Evolutionary conservation across 108 stramenopile species (phyloP), one percentile per base, ranked within the genome.

Genomic region (Skeletonema grethae): DNA sequence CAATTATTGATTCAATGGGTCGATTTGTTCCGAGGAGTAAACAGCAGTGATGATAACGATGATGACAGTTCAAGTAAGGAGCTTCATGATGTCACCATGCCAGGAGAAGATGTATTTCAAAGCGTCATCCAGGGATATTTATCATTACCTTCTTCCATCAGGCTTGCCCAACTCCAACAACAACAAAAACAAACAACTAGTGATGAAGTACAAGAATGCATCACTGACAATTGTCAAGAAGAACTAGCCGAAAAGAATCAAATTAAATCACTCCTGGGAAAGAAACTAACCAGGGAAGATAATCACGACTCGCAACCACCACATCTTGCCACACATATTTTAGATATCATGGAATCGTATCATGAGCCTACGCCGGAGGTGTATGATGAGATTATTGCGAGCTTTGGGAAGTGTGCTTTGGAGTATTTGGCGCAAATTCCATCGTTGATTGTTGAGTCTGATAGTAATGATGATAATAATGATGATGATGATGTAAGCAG

Each of bases 341-440:
- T 78, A 31, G 77, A 78, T 45, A 15, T 71, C 0, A 78, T 78
- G 77, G 77, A 78, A 67, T 60, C 69, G 0, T 66, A 67, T 20
- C 41, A 78, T 65, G 70, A 78, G 38, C 77, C 77, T 3, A 30
- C 45, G 10, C 59, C 57, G 13, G 28, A 9, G 5, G 57, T 78
- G 0, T 71, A 71, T 59, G 77, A 78, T 55, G 59, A 32, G 13
- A 43, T 78, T 31, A 78, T 78, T 62, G 70, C 70, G 2, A 67
- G 70, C 5, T 65, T 71, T 61, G 63, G 64, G 7, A 39, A 29
- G 34, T 65, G 67, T 56, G 70, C 70, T n/a, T 67, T 78, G 64
- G 65, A 71, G 8, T 58, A 35, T 63, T 34, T 69, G 11, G 53
- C 64, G 5, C 45, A 61, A 50, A n/a, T 43, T 1, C 34, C 56